phyloP scores from a whole-genome alignment of 768 basidiomycete genomes.

The Lentinula sp. region DNA sequence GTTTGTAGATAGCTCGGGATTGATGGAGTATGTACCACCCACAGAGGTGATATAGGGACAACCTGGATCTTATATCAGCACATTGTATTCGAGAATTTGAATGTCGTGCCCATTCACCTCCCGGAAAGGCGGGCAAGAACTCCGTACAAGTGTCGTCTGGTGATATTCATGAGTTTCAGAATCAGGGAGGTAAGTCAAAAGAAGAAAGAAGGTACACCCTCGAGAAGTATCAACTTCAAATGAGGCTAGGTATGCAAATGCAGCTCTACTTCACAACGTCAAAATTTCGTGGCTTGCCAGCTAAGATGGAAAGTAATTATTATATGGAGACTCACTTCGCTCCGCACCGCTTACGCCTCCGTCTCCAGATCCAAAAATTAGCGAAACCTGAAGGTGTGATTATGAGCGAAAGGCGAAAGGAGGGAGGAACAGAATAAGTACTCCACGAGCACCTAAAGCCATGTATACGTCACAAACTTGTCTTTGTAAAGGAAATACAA shows the following conservation, averaged over 20 bases:
- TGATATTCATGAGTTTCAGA: constrained; percentile 4
- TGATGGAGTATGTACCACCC: constrained; percentile 28
- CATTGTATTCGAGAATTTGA: background rate
- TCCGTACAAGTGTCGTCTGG: constrained; percentile 23
- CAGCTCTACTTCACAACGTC: background rate
- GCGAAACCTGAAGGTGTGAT: background rate
- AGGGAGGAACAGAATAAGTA: constrained; percentile 30
- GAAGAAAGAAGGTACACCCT: too few relatives aligned
- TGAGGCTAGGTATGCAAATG: too few relatives aligned
- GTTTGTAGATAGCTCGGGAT: constrained; percentile 13
- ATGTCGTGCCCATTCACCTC: background rate
- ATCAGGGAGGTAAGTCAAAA: background rate
- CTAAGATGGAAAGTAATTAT: too few relatives aligned
- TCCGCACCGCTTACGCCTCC: constrained; percentile 28
- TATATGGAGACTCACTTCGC: background rate
- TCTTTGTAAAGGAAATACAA: background rate
- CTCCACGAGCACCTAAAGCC: constrained; percentile 38
- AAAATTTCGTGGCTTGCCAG: too few relatives aligned
- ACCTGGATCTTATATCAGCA: background rate
- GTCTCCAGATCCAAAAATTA: constrained; percentile 30
- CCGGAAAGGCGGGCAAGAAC: constrained; percentile 30
- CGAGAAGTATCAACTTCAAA: too few relatives aligned
- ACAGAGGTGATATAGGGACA: constrained; percentile 31
- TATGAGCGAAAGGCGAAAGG: background rate
- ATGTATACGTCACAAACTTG: constrained; percentile 10